Evolutionary conservation across 352 stramenopile species (phyloP), one percentile per base, ranked within the genome.

Genomic region (Pythium rishiriense): DNA sequence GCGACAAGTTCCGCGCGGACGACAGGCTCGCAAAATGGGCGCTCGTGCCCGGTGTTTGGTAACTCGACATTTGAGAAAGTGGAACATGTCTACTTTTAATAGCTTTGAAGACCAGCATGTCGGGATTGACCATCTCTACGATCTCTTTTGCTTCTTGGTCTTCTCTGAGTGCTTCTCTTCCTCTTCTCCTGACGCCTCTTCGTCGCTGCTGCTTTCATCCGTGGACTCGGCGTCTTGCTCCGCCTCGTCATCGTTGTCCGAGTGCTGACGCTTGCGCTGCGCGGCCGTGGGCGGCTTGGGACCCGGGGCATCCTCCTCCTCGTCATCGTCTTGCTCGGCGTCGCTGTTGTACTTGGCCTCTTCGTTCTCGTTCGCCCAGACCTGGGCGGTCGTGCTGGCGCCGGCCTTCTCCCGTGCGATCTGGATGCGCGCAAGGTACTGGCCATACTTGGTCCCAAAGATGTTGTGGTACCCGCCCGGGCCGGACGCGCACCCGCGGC

Each of bases 361-460:
- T 60, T 96, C 83, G 19, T 87, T 63, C 58, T 91, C 62, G 3
- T 74, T 81, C 11, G 78, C 81, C 81, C 78, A 92, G 4, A 94
- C 62, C 15, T 74, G 59, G 4, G 64, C 62, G 3, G 56, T 49
- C 8, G 46, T 21, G 29, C 17, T n/a, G 24, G 12, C 37, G 11
- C 83, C 65, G 7, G 81, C 75, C 61, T 83, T 68, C 71, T 98
- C 94, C 17, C 97, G 79, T 7, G 85, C 91, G 61, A 99, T 89
- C 80, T 99, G 97, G 56, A 99, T 98, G 11, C 91, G 81, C 0
- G 97, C 97, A 31, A 99, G 83, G 72, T 98, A 94, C 85, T 99
- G 97, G 3, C 97, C 97, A 76, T 99, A 99, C 75, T 99, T 99
- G 76, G 99, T 99, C 45, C 97, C 97, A 75, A 99, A 99, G 67